phyloP scores from a whole-genome alignment of 2,329 filamentous ascomycete genomes.

The Drechslerella coelobrocha region DNA sequence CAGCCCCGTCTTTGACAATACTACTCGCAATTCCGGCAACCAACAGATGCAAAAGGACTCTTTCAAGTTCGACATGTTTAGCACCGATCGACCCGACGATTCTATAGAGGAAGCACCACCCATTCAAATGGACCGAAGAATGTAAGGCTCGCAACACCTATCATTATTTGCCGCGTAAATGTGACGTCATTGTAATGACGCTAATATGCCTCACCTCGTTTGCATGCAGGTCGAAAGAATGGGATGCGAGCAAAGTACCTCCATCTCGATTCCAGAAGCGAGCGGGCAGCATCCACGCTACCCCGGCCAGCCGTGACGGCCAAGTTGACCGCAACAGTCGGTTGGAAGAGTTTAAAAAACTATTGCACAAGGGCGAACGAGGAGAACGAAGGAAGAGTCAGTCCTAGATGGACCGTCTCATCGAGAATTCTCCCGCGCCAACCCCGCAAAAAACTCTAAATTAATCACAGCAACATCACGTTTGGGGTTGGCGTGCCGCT shows the following conservation, averaged over 20 bases:
- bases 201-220: slow-evolving; percentile 28
- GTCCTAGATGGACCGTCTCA: slow-evolving; percentile 48
- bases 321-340: slow-evolving; percentile 68
- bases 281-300: slow-evolving; percentile 73
- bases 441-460: slow-evolving; percentile 38
- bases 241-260: slow-evolving; percentile 70
- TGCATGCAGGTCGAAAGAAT: slow-evolving; percentile 52
- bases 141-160: slow-evolving; percentile 22
- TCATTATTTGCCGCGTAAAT: slow-evolving; percentile 16
- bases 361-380: slow-evolving; percentile 25
- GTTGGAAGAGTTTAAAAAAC: slow-evolving; percentile 67
- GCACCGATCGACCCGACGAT: slow-evolving; percentile 20
- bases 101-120: slow-evolving; percentile 20
- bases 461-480: neutral
- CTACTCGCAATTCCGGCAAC: slow-evolving; percentile 18
- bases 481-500: neutral
- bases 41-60: slow-evolving; percentile 5
- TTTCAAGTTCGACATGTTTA: slow-evolving; percentile 50
- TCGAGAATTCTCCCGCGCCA: slow-evolving; percentile 45
- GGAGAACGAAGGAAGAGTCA: slow-evolving; percentile 34
- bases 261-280: slow-evolving; percentile 73
- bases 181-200: slow-evolving; percentile 48
- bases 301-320: slow-evolving; percentile 69
- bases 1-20: slow-evolving; percentile 33
- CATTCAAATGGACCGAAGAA: slow-evolving; percentile 28